Conservation (phyloP, 78 protist species). For the Dictyostelium intermedium region DNA sequence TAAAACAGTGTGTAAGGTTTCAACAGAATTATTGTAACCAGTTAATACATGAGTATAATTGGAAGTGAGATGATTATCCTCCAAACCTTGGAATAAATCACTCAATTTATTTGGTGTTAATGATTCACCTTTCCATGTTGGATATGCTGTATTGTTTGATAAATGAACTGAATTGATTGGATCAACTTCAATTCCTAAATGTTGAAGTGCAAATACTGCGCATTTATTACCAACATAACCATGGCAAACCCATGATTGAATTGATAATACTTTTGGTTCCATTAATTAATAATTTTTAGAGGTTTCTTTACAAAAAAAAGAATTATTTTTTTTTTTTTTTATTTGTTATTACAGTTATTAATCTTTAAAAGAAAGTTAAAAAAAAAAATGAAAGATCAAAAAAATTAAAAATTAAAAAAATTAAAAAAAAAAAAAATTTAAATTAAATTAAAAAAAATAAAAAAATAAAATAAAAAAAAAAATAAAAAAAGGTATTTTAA, state of each 20-base stretch:
- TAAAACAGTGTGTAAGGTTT: conserved; percentile 59
- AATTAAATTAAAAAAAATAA: no score
- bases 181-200: conserved; percentile 90
- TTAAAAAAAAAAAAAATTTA: no score
- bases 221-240: conserved; percentile 93
- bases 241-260: conserved; percentile 88
- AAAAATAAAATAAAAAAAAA: background rate
- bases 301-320: no score
- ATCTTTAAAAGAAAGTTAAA: background rate
- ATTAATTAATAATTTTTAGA: background rate
- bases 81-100: conserved; percentile 79
- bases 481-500: no score
- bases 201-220: conserved; percentile 83
- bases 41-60: conserved; percentile 85
- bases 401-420: no score
- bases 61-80: conserved; percentile 27
- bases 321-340: background rate
- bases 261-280: conserved; percentile 81
- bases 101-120: conserved; percentile 65
- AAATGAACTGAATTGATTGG: conserved; percentile 88
- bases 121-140: conserved; percentile 79
- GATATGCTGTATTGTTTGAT: conserved; percentile 91
- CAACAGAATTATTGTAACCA: conserved; percentile 84
- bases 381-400: no score
- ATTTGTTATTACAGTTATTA: background rate